Percentiles rank a stretch among this genome's conserved stretches.
These are phyloP conservation scores for Wickerhamiella azymoides DNA, from an alignment of 805 yeast species.

Conservation along the genomic window DNA sequence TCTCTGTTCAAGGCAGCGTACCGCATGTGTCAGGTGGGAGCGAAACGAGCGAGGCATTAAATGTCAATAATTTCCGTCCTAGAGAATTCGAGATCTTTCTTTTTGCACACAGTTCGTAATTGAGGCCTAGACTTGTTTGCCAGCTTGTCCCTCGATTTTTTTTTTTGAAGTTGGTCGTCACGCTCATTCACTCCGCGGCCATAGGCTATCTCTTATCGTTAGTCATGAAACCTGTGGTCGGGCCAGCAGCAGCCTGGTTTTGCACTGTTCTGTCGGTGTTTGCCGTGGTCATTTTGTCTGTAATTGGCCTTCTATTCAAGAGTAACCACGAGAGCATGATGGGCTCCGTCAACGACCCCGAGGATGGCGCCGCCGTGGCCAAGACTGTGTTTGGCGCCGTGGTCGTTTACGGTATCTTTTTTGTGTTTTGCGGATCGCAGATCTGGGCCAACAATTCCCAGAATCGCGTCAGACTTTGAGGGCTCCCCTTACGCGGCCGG, in stretches of 20 bases:
- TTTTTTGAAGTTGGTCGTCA: too few relatives aligned
- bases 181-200: too few relatives aligned
- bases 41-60: too few relatives aligned
- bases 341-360: slow-evolving; percentile 85
- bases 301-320: slow-evolving; percentile 71
- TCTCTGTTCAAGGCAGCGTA: slow-evolving; percentile 43
- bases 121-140: background rate
- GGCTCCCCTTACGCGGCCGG: background rate
- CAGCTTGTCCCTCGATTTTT: too few relatives aligned
- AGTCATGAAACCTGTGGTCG: slow-evolving; percentile 24
- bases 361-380: slow-evolving; percentile 88
- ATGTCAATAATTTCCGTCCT: too few relatives aligned
- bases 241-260: slow-evolving; percentile 77
- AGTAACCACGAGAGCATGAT: slow-evolving; percentile 78
- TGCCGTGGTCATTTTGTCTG: slow-evolving; percentile 75
- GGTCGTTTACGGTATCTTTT: slow-evolving; percentile 61
- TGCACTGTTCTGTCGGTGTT: slow-evolving; percentile 88
- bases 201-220: background rate
- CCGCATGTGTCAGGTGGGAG: slow-evolving; percentile 12
- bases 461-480: slow-evolving; percentile 5
- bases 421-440: slow-evolving; percentile 83
- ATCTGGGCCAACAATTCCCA: slow-evolving; percentile 6
- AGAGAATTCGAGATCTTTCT: background rate
- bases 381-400: slow-evolving; percentile 84
- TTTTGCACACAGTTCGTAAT: too few relatives aligned